phyloP scores from a whole-genome alignment of 148 eudicot genomes.

The Rhododendron ferrugineum region DNA sequence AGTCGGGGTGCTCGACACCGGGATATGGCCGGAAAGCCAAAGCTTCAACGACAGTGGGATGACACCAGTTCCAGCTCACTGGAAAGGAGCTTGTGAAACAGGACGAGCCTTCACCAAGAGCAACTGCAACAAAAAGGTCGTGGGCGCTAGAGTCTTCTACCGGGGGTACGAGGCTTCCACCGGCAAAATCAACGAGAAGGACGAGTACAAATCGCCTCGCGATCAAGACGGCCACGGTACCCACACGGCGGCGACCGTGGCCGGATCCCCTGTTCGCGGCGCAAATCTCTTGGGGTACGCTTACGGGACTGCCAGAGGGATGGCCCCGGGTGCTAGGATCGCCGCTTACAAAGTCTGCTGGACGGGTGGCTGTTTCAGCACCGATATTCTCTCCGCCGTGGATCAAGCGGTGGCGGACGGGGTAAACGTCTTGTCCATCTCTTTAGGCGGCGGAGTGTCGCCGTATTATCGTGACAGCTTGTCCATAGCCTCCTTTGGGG shows the following conservation, averaged over 20 bases:
- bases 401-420: conserved; percentile 79
- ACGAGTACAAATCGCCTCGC: conserved; percentile 70
- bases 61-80: conserved; percentile 45
- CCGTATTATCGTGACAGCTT: conserved; percentile 69
- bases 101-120: conserved; percentile 54
- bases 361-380: conserved; percentile 94
- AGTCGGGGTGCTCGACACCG: conserved; percentile 87
- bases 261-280: conserved; percentile 60
- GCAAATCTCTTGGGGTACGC: conserved; percentile 86
- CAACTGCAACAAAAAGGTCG: conserved; percentile 62
- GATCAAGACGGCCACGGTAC: conserved; percentile 94
- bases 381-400: conserved; percentile 82
- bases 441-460: conserved; percentile 87
- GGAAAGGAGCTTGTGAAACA: conserved; percentile 70
- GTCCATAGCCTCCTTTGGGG: conserved; percentile 77
- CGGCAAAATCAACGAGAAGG: conserved; percentile 57
- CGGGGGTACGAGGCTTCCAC: conserved; percentile 74
- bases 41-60: conserved; percentile 75
- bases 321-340: conserved; percentile 67
- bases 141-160: conserved; percentile 76
- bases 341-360: conserved; percentile 96
- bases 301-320: conserved; percentile 74
- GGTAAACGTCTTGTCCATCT: conserved; percentile 74
- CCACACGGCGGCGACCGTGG: conserved; percentile 86
- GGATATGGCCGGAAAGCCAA: conserved; percentile 92